phyloP scores from a whole-genome alignment of 2,329 filamentous ascomycete genomes.

The Nemania sp. region DNA sequence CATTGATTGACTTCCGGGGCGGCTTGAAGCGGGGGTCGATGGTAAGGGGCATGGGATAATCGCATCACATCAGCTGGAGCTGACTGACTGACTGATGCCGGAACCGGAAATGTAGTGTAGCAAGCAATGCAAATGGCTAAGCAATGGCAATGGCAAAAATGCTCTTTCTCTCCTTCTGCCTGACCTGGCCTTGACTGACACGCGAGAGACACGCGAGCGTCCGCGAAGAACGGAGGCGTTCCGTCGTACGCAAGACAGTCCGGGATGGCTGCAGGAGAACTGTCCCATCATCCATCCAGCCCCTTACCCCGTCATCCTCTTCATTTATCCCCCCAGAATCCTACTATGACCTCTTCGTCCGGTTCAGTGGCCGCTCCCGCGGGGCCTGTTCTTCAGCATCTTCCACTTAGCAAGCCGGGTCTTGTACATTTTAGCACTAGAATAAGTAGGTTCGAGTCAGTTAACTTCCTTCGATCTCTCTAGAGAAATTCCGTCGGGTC shows the following conservation, averaged over 20 bases:
- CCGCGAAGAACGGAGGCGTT: constrained; percentile 11
- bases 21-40: constrained; percentile 3
- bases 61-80: background rate
- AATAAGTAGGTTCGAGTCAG: constrained; percentile 7
- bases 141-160: constrained; percentile 9
- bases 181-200: constrained; percentile 2
- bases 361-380: constrained; percentile 27
- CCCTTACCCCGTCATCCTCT: constrained; percentile 3
- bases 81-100: background rate
- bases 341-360: background rate
- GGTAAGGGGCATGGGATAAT: background rate
- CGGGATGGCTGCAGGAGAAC: constrained; percentile 17
- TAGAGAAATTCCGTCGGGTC: background rate
- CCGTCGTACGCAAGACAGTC: constrained; percentile 11
- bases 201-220: background rate
- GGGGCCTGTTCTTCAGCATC: constrained; percentile 33
- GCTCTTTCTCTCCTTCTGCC: background rate
- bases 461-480: background rate
- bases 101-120: constrained; percentile 13
- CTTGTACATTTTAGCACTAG: constrained; percentile 33
- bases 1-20: constrained; percentile 20
- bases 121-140: too few relatives aligned
- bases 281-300: constrained; percentile 7
- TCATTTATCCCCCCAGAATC: constrained; percentile 9
- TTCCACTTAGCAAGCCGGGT: constrained; percentile 32